Evolutionary conservation across 257 asterid genomes (phyloP).

Genomic region (Penstemon newberryi): DNA sequence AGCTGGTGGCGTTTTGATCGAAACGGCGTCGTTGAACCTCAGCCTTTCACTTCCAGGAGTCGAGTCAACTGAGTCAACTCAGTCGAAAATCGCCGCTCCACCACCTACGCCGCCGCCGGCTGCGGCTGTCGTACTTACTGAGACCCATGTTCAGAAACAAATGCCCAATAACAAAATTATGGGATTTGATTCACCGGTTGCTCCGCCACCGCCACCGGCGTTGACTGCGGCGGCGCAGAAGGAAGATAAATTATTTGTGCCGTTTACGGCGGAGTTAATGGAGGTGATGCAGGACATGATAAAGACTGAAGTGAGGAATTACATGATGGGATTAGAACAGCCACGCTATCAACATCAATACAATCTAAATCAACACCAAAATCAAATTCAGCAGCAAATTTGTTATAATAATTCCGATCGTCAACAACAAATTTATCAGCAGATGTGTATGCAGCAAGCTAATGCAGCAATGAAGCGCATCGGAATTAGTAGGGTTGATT

Average conservation of each 20-base stretch:
- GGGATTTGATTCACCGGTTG: constrained; percentile 7
- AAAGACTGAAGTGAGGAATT: constrained; percentile 57
- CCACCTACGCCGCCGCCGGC: not conserved
- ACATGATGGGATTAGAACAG: constrained; percentile 52
- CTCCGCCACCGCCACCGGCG: constrained; percentile 16
- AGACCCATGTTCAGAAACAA: not conserved
- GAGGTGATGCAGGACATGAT: constrained; percentile 58
- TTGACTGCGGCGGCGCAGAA: not conserved
- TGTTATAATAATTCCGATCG: not conserved
- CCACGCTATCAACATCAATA: constrained; percentile 25
- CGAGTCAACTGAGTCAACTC: constrained; percentile 35
- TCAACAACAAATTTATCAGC: constrained; percentile 33
- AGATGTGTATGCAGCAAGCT: constrained; percentile 53
- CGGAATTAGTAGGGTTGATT: constrained; percentile 50
- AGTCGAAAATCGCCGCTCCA: constrained; percentile 20
- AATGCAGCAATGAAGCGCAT: constrained; percentile 45
- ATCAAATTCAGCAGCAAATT: constrained; percentile 10
- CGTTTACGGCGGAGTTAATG: constrained; percentile 58
- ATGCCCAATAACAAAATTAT: constrained; percentile 22
- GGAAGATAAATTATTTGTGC: constrained; percentile 50
- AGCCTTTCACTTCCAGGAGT: constrained; percentile 83
- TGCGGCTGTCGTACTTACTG: no score
- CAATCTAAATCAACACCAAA: constrained; percentile 30
- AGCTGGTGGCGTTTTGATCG: constrained; percentile 36
- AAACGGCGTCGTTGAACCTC: constrained; percentile 44